Conservation (phyloP, 352 stramenopile species). For the Globisporangium acanthophoron region DNA sequence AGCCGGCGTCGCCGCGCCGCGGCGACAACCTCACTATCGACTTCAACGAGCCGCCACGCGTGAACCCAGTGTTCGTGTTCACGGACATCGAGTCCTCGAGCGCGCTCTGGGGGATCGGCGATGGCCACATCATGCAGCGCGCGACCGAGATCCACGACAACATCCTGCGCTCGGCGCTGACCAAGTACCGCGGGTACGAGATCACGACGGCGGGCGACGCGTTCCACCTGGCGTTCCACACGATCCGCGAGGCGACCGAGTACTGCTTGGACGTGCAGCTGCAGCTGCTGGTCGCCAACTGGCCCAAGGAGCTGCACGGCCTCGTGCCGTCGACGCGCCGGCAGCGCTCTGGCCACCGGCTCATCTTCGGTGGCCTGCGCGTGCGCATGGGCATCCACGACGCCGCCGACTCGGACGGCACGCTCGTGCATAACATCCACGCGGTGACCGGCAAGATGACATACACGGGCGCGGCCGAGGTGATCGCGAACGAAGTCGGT, state of each 20-base stretch:
- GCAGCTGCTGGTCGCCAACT: conserved; percentile 47
- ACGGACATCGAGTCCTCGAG: conserved; percentile 80
- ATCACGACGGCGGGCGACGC: conserved; percentile 70
- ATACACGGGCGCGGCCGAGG: conserved; percentile 62
- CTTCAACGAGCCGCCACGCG: conserved; percentile 24
- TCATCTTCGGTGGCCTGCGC: conserved; percentile 56
- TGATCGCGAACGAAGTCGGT: conserved; percentile 55
- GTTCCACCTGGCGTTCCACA: conserved; percentile 74
- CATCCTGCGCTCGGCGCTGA: conserved; percentile 41
- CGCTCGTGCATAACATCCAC: conserved; percentile 45
- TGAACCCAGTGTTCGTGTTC: conserved; percentile 60
- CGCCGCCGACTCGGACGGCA: conserved; percentile 40
- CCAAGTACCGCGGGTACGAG: conserved; percentile 62
- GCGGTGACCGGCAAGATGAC: conserved; percentile 59
- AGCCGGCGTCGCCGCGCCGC: conserved; percentile 5
- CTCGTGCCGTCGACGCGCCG: conserved; percentile 52
- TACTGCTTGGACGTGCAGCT: conserved; percentile 68
- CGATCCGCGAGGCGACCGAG: conserved; percentile 46
- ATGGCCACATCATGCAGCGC: conserved; percentile 52
- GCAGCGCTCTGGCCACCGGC: conserved; percentile 27
- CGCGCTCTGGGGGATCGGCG: conserved; percentile 52
- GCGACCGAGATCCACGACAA: conserved; percentile 63
- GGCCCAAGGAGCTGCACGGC: conserved; percentile 48
- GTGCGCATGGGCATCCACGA: conserved; percentile 81
- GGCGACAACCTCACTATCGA: conserved; percentile 6